Percentiles rank a stretch among this genome's conserved stretches.
phyloP scores from a whole-genome alignment of 169 alveolate genomes.

The Plasmodium berghei region DNA sequence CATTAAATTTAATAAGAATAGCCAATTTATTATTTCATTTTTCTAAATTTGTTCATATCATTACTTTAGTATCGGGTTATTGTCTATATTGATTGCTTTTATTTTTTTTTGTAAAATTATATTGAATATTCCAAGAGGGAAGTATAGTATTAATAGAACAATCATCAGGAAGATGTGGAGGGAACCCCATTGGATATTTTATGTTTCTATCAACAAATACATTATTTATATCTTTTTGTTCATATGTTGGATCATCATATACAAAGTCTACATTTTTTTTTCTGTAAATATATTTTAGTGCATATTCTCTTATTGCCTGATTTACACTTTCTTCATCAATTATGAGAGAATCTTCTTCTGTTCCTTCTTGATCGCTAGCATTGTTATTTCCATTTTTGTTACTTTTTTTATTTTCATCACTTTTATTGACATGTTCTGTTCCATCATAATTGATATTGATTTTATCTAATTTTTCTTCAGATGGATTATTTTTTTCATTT shows the following conservation, averaged over 20 bases:
- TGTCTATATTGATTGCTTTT: no score
- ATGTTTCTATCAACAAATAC: slow-evolving; percentile 19
- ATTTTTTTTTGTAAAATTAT: slow-evolving; percentile 8
- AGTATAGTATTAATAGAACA: slow-evolving; percentile 67
- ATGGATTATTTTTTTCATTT: not conserved
- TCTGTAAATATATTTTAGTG: slow-evolving; percentile 49
- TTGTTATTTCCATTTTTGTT: not conserved
- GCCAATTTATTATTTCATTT: no score
- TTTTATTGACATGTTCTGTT: not conserved
- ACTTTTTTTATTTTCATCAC: not conserved
- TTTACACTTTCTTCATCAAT: slow-evolving; percentile 65
- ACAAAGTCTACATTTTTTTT: slow-evolving; percentile 55
- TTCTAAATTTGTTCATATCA: no score
- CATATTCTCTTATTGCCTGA: slow-evolving; percentile 69
- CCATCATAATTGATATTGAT: not conserved
- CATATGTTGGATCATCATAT: slow-evolving; percentile 20
- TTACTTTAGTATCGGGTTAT: no score
- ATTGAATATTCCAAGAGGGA: slow-evolving; percentile 70
- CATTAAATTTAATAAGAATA: no score
- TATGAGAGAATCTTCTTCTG: slow-evolving; percentile 15
- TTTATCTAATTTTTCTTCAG: not conserved
- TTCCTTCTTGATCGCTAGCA: no score
- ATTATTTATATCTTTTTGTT: slow-evolving; percentile 26
- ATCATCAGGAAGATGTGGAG: slow-evolving; percentile 75
- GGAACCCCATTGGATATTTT: slow-evolving; percentile 60